phyloP scores from a whole-genome alignment of 2,329 filamentous ascomycete species.

The Penicillium sp. region DNA sequence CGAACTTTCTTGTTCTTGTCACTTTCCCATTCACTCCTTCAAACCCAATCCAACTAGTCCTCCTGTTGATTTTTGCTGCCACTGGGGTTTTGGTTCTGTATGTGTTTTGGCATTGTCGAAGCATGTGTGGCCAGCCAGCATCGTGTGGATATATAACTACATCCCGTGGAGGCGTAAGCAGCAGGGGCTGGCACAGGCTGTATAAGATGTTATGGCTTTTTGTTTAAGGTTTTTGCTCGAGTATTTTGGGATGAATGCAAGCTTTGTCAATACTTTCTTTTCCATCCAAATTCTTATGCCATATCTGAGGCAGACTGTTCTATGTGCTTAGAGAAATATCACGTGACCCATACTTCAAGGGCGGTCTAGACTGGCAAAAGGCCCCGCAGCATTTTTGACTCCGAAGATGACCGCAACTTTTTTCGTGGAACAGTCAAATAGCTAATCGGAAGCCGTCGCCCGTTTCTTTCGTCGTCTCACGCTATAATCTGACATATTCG shows the following conservation, averaged over 20 bases:
- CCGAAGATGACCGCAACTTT: conserved; percentile 25
- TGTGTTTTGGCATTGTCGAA: conserved; percentile 7
- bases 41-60: conserved; percentile 26
- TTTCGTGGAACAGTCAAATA: conserved; percentile 8
- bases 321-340: neutral
- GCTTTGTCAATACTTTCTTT: conserved; percentile 1
- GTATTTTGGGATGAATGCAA: conserved; percentile 24
- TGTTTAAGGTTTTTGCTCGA: conserved; percentile 17
- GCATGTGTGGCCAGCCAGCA: neutral
- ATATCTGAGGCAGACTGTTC: too few species aligned
- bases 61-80: conserved; percentile 19
- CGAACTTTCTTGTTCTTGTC: conserved; percentile 16
- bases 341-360: conserved; percentile 14
- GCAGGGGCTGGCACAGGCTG: conserved; percentile 12
- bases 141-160: conserved; percentile 22
- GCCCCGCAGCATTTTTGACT: conserved; percentile 31
- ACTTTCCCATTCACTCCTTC: conserved; percentile 29
- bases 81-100: conserved; percentile 11
- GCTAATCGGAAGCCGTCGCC: neutral
- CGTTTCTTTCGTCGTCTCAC: neutral
- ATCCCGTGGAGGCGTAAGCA: conserved; percentile 10
- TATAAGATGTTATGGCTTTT: conserved; percentile 22
- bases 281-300: neutral
- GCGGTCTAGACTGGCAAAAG: conserved; percentile 20
- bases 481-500: neutral